Conservation (phyloP, 495 filamentous ascomycete species). For the Cladorrhinum samala region DNA sequence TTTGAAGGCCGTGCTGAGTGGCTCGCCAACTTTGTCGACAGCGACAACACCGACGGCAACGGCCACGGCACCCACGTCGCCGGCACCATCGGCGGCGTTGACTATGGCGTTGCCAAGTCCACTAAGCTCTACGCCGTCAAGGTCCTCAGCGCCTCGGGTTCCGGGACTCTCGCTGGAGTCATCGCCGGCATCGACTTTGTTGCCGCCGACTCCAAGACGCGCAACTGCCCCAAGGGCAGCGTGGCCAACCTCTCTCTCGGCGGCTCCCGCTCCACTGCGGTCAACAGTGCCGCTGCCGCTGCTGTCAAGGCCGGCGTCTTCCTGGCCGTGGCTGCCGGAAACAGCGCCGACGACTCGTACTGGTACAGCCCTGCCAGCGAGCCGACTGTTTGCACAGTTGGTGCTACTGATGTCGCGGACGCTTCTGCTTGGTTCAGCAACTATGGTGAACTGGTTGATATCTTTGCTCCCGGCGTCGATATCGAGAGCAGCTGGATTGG, state of each 20-base stretch:
- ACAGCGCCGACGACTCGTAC: constrained; percentile 36
- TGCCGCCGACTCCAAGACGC: constrained; percentile 26
- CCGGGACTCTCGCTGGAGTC: constrained; percentile 35
- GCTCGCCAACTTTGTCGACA: constrained; percentile 32
- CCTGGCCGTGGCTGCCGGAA: constrained; percentile 50
- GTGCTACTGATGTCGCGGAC: constrained; percentile 43
- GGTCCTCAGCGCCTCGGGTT: constrained; percentile 48
- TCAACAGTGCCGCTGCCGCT: constrained; percentile 47
- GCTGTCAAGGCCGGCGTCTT: constrained; percentile 45
- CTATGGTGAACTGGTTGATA: constrained; percentile 53
- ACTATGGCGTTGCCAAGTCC: constrained; percentile 62
- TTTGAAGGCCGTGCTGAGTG: constrained; percentile 52
- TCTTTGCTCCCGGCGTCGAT: constrained; percentile 54
- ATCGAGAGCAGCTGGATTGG: constrained; percentile 54
- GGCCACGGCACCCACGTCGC: constrained; percentile 59
- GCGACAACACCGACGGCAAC: constrained; percentile 32
- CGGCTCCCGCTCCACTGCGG: constrained; percentile 43
- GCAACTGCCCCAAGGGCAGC: constrained; percentile 29
- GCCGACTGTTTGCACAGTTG: constrained; percentile 52
- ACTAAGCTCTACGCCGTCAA: constrained; percentile 60
- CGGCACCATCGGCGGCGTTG: constrained; percentile 55
- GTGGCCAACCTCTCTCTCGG: constrained; percentile 49
- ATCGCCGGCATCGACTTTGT: constrained; percentile 44
- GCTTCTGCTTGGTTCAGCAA: constrained; percentile 55
- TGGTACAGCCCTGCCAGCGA: constrained; percentile 50